Evolutionary conservation across 2,329 filamentous ascomycete genomes (phyloP), one percentile per base, ranked within the genome.

Genomic region (Bipolaris cookei): DNA sequence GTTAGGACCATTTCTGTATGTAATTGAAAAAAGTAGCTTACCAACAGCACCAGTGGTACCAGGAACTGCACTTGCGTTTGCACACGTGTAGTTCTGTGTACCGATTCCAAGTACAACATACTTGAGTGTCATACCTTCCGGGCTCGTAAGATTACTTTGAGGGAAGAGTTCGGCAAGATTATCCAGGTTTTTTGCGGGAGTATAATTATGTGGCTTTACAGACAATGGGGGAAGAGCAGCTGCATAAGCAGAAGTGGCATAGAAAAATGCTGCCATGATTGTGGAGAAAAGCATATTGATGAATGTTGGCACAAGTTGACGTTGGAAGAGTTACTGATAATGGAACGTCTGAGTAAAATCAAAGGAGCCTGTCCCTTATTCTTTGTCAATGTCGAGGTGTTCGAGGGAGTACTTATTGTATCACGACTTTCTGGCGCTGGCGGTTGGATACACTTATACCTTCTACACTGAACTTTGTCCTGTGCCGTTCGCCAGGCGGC

Each of bases 31-130:
- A 21, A 2, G 3, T 13, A 21, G 51, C 69, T 54, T 69, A 76
- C 74, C 74, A 32, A 63, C 18, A 35, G 74, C 74, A 20, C 74
- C 74, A 44, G 71, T 73, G 11, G 72, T 72, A 14, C 64, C 71
- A 37, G 73, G 71, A 47, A 46, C 66, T 30, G 56, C 65, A 21
- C 67, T 66, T 20, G 62, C 62, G 34, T 74, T 59, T 2, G 63
- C 46, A 63, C 82, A 84, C 25, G 79, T 81, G 65, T 83, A 84
- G 74, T 83, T 84, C 61, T 84, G 81, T n/a, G 80, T 82, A 25
- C 82, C 82, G 25, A 81, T 73, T 35, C 82, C 82, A 28, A 83
- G 67, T 18, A 77, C 73, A 41, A 83, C 72, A 59, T 79, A 80
- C 65, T 81, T 80, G 44, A 84, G 77, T 16, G 65, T 50, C 7